Evolutionary conservation across 192 early-diverging fungal species (phyloP), one percentile per base, ranked within the genome.

Genomic region (Nowakowskiella sp.): DNA sequence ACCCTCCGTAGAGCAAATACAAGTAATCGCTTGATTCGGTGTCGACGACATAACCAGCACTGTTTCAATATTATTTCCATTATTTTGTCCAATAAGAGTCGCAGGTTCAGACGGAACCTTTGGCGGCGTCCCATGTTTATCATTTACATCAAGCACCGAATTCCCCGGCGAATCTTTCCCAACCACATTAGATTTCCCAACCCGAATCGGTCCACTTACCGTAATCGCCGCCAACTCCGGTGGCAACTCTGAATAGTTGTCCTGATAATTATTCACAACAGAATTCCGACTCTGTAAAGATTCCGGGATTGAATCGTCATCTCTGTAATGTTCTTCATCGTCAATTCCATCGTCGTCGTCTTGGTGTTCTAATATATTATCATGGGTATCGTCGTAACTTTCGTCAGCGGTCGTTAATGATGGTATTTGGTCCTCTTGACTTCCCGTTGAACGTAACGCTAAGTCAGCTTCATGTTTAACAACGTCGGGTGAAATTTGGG

Each of bases 1-100:
- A 19, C 19, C 36, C 47, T 54, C 53, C 43, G 25, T 49, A 9
- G 52, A 22, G 53, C 53, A 54, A 26, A 54, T 49, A 10, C 27
- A 49, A 6, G 53, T 54, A 48, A 54, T 54, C 16, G 53, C 43
- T 4, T 48, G 53, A 13, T 48, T 42, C 9, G 53, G 53, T 13
- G 44, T 24, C 47, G 53, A 51, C 47, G 44, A 36, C 10, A 54
- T 16, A 6, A 49, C 31, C n/a, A n/a, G n/a, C n/a, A n/a, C n/a
- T n/a, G n/a, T n/a, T n/a, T n/a, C n/a, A n/a, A n/a, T n/a, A n/a
- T 13, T 39, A 39, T 13, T 39, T 39, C 19, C 13, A 19, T 19
- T 13, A 39, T 39, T 13, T 39, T 13, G 19, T 39, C 13, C 13
- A 13, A 39, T 13, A 39, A 39, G 13, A 13, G 36, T 19, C 13